Evolutionary conservation across 768 basidiomycete species (phyloP).

Genomic region (Hortiboletus flavorubellus): DNA sequence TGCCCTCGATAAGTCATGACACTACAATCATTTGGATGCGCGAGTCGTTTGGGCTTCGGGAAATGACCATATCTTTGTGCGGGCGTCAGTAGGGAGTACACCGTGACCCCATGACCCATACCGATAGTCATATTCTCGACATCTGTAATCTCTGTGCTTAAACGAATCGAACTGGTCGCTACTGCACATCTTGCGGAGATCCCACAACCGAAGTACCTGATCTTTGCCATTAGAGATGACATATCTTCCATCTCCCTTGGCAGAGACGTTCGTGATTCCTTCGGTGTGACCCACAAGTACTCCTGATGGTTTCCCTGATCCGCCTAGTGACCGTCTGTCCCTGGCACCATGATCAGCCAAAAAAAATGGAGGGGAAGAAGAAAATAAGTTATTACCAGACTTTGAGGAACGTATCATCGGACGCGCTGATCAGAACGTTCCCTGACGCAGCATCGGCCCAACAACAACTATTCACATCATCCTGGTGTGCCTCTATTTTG

Average conservation of each 20-base stretch:
- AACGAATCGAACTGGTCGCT: constrained; percentile 63
- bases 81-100: constrained; percentile 8
- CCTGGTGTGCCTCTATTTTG: constrained; percentile 79
- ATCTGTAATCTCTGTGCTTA: constrained; percentile 49
- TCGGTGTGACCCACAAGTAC: constrained; percentile 95
- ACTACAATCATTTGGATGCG: constrained; percentile 88
- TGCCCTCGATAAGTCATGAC: constrained; percentile 97
- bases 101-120: constrained; percentile 30
- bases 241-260: constrained; percentile 96
- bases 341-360: constrained; percentile 28
- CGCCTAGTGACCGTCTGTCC: constrained; percentile 49
- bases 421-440: constrained; percentile 92
- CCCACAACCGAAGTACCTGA: constrained; percentile 88
- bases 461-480: constrained; percentile 94
- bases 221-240: constrained; percentile 96
- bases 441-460: constrained; percentile 94
- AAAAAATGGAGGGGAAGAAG: background rate
- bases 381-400: constrained; percentile 65
- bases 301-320: constrained; percentile 75
- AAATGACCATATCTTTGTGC: constrained; percentile 57
- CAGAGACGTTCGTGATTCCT: constrained; percentile 90
- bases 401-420: constrained; percentile 93
- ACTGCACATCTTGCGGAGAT: constrained; percentile 87
- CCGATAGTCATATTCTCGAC: constrained; percentile 77
- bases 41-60: constrained; percentile 53